Conservation (phyloP, 1,139 yeast species). For the Pichia inconspicua region DNA sequence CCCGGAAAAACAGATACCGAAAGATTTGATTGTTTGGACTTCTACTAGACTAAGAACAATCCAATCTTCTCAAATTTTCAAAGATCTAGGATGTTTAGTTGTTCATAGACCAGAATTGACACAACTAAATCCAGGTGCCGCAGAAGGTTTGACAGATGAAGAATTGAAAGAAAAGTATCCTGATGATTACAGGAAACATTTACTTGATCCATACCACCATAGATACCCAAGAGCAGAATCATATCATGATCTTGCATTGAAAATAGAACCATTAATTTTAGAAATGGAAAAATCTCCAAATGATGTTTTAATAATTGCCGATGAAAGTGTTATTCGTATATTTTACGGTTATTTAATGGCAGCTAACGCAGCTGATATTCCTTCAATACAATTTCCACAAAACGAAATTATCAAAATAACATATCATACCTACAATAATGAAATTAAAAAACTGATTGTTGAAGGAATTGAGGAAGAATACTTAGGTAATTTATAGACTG, state of each 20-base stretch:
- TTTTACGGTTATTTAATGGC: slow-evolving; percentile 94
- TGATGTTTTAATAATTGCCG: slow-evolving; percentile 85
- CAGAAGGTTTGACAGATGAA: slow-evolving; percentile 56
- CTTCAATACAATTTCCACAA: slow-evolving; percentile 65
- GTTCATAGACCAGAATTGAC: slow-evolving; percentile 76
- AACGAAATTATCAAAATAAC: slow-evolving; percentile 81
- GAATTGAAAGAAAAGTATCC: slow-evolving; percentile 59
- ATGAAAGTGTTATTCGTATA: slow-evolving; percentile 81
- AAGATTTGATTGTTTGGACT: slow-evolving; percentile 75
- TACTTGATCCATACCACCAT: slow-evolving; percentile 82
- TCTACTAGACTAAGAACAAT: slow-evolving; percentile 80
- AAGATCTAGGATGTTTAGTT: slow-evolving; percentile 48
- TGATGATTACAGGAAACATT: slow-evolving; percentile 57
- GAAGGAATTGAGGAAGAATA: slow-evolving; percentile 22
- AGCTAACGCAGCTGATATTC: slow-evolving; percentile 78
- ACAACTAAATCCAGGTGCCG: slow-evolving; percentile 87
- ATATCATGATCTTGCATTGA: slow-evolving; percentile 89
- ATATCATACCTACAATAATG: slow-evolving; percentile 80
- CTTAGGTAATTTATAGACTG: not conserved
- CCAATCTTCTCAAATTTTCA: slow-evolving; percentile 67
- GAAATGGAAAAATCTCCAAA: slow-evolving; percentile 91
- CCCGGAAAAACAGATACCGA: slow-evolving; percentile 33
- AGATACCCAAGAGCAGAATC: slow-evolving; percentile 90
- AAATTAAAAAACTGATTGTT: slow-evolving; percentile 47
- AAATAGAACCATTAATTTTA: slow-evolving; percentile 84